Conservation (phyloP, 139 green algal species). For the Pleodorina starrii region DNA sequence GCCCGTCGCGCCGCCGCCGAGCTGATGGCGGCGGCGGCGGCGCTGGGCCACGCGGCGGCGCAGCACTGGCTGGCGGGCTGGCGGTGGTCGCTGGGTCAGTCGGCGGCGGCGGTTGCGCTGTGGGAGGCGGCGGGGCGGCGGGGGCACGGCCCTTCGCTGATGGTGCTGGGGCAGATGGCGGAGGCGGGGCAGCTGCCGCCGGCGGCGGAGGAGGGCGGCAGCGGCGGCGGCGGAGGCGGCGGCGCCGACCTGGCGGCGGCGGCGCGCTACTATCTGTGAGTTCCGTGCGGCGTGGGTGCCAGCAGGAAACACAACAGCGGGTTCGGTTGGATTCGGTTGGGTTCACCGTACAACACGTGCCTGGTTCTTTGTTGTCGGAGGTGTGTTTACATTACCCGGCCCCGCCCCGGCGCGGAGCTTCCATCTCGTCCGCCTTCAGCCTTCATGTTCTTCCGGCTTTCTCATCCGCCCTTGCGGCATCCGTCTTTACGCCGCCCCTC, state of each 20-base stretch:
- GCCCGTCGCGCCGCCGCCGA: slow-evolving; percentile 27
- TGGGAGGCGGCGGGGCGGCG: slow-evolving; percentile 30
- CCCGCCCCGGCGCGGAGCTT: too few relatives aligned
- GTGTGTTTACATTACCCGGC: too few relatives aligned
- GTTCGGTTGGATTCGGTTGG: too few relatives aligned
- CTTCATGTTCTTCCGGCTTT: too few relatives aligned
- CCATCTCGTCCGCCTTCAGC: too few relatives aligned
- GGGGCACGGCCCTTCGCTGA: slow-evolving; percentile 3
- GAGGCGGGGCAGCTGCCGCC: slow-evolving; percentile 17
- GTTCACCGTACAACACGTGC: too few relatives aligned
- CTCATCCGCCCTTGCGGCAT: too few relatives aligned
- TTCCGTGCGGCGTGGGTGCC: too few relatives aligned
- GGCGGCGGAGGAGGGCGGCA: not conserved
- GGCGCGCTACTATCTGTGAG: slow-evolving; percentile 47
- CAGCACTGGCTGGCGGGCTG: slow-evolving; percentile 50
- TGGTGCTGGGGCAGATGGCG: slow-evolving; percentile 42
- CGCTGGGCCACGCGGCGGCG: slow-evolving; percentile 16
- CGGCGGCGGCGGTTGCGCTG: slow-evolving; percentile 16
- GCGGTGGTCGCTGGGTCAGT: slow-evolving; percentile 32
- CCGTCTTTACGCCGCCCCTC: too few relatives aligned
- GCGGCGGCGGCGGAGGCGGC: not conserved
- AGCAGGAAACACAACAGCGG: too few relatives aligned
- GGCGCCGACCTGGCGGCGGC: slow-evolving; percentile 22
- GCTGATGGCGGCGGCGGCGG: slow-evolving; percentile 41
- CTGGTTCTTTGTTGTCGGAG: too few relatives aligned